A percentile compares a stretch with the other conserved stretches of the same genome.
phyloP scores from a whole-genome alignment of 1,139 yeast genomes.

The Nakaseomyces nivariensis region DNA sequence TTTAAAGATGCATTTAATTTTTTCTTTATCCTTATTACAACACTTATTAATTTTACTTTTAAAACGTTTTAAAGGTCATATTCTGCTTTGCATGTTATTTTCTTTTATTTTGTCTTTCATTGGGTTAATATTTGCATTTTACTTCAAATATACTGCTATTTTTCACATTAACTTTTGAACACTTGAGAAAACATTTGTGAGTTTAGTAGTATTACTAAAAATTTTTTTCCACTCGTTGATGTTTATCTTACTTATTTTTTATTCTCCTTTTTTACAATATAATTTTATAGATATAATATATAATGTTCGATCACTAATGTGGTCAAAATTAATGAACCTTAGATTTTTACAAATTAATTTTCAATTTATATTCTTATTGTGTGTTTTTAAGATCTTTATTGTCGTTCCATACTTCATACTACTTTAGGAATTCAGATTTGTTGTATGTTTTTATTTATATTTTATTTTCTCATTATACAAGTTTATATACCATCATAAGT shows the following conservation, averaged over 20 bases:
- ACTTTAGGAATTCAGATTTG: too few species aligned
- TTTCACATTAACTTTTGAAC: background rate
- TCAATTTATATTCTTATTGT: background rate
- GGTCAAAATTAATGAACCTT: constrained; percentile 1
- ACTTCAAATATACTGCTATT: background rate
- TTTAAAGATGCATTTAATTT: constrained; percentile 2
- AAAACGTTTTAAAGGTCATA: background rate
- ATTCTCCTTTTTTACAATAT: background rate
- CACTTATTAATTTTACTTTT: background rate
- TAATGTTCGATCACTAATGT: background rate
- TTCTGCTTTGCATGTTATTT: background rate
- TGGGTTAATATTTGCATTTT: constrained; percentile 3
- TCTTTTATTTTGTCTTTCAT: background rate
- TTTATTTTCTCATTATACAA: background rate
- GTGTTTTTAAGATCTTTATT: too few species aligned
- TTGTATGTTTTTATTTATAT: too few species aligned
- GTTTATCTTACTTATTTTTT: background rate
- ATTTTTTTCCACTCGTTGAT: background rate
- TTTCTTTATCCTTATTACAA: background rate
- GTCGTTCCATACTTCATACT: too few species aligned
- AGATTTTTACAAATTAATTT: background rate
- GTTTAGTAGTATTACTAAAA: background rate
- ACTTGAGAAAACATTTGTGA: background rate
- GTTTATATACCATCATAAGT: background rate
- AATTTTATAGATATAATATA: constrained; percentile 1